Evolutionary conservation across 2,329 filamentous ascomycete species (phyloP), one percentile per base, ranked within the genome.

Genomic region (Capronia americana): DNA sequence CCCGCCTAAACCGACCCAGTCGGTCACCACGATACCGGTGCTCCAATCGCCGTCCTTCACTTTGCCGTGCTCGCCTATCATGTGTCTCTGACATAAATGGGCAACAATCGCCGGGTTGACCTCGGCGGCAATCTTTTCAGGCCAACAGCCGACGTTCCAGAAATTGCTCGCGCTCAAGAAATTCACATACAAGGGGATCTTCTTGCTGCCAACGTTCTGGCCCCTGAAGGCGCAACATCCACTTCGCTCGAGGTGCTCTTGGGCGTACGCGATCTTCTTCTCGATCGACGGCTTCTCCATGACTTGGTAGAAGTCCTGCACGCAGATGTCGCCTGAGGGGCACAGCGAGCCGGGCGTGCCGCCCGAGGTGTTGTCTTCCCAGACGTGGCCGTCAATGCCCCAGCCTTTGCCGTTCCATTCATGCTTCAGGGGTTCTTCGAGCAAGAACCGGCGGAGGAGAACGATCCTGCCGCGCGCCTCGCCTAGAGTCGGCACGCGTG

Each of bases 251-350:
- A 97, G 87, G 73, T 97, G 93, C 26, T 89, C 88, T 66, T 85
- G 88, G 61, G 87, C 88, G 73, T 89, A 89, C 50, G 84, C 79
- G 66, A 96, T 90, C 84, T 98, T 99, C 78, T 89, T 88, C 44
- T 89, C 83, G 66, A 98, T 94, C 72, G 90, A 90, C 66, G 87
- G 82, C 24, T 86, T 88, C 77, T 92, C 87, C 54, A 89, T 81
- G 38, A 99, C 88, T 75, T 96, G 92, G 83, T 96, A 98, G 79
- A 94, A 97, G 81, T 98, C 95, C 80, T 98, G 95, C 50, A 98
- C 89, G 70, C 91, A 89, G 66, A 97, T 87, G 69, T 88, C 83
- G 3, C 92, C 92, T 73, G 88, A 88, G 8, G 86, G 86, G 57
- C 87, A 87, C 38, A 83, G 83, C 63, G 91, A 90, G 74, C 96